Base-by-base conservation (phyloP, 129 eudicot species). In the Kitagawia praeruptora region DNA sequence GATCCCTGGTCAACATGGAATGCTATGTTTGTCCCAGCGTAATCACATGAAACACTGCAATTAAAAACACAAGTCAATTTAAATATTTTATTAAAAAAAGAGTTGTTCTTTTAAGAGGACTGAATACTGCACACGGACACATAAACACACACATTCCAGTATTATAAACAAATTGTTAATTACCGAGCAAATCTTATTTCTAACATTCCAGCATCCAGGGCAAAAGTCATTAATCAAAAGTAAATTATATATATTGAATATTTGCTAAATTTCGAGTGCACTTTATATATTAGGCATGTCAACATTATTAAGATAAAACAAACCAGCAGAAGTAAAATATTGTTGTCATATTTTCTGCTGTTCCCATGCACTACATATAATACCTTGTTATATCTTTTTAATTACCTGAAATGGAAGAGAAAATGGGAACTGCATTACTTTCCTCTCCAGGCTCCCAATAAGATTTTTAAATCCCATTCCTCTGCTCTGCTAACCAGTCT, bases 1-100 rank as follows among this genome's bases (percentile, higher is more conserved):
- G 98, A 91, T 10, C 98, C 98, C 37, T 84, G 83, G 77, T 94
- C 98, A 5, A 94, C 97, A 51, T 69, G 91, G 86, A 94, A 89
- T 64, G 78, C 90, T 54, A 94, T 66, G 8, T 70, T 89, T 40
- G 84, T 90, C 8, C 89, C 89, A 5, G 87, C 81, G 80, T 91
- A 94, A 51, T 90, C 91, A 80, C 98, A 94, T 13, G 87, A 82
- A 49, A 91, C 98, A 78, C 98, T 94, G 39, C 23, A 67, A 37
- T 34, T 69, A 15, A 69, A 70, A 75, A 71, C 37, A 41, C 34
- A 28, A 45, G 53, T 66, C 40, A 53, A 40, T 13, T 66, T 9
- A 13, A 4, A 15, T 8, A 67, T 67, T 31, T 67, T 28, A 0
- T 38, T 38, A 38, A 38, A 38, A 38, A 38, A 38, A 38, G n/a